Evolutionary conservation across 345 rosid species (phyloP), one percentile per base, ranked within the genome.

Genomic region (Litchi chinensis): DNA sequence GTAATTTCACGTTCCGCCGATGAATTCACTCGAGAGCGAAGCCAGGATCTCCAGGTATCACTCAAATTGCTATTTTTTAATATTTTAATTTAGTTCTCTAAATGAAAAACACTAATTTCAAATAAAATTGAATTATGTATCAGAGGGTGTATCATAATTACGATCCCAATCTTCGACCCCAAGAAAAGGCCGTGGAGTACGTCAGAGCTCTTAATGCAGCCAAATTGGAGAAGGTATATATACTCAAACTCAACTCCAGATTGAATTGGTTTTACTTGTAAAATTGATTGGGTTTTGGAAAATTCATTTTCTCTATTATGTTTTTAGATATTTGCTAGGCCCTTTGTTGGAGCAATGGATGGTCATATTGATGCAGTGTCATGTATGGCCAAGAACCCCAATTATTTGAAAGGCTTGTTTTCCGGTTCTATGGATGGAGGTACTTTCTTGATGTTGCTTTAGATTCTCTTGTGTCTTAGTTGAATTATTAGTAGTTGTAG

Each of bases 341-440:
- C 98, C 0, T 94, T 96, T 75, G 37, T 96, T 37, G 98, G 95
- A 52, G 99, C 99, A 65, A 93, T 96, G 99, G 99, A 96, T 70
- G 98, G 92, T 3, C 99, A 96, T 83, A 71, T 86, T 9, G 98
- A 96, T 87, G 90, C 93, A 10, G 65, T 96, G 68, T 91, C 97
- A 0, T 96, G 95, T 84, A 92, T 96, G 98, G 98, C 99, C 0
- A 96, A 96, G 89, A 94, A 96, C 79, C 98, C 95, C 0, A 94
- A 85, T 88, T 84, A 91, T 84, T 78, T 96, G 74, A 96, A 96
- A 77, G 95, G 93, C 10, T 83, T 96, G 37, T 93, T 96, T 87
- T 96, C 98, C 5, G 99, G 91, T 79, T 93, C 99, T 19, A 89
- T 92, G 91, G 99, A 94, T 86, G 99, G 98, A 93, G 98, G 99